Evolutionary conservation across 2,329 filamentous ascomycete species (phyloP).

Genomic region (Myriosclerotinia scirpicola): DNA sequence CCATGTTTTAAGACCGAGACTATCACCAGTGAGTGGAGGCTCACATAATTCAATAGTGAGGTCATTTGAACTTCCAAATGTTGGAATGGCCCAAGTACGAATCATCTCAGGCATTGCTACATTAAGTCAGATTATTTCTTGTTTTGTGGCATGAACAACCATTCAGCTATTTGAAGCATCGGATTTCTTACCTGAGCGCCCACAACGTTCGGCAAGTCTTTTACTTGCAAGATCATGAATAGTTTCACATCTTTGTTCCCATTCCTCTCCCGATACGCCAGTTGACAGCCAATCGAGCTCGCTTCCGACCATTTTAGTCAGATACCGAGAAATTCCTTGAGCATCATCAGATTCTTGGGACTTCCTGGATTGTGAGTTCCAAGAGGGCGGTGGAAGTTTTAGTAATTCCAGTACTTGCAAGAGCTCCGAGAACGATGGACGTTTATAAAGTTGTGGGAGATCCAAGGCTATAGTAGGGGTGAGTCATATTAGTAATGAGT

Average conservation of each 20-base stretch:
- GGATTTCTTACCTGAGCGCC: slow-evolving; percentile 59
- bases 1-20: slow-evolving; percentile 93
- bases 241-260: slow-evolving; percentile 56
- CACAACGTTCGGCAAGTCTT: slow-evolving; percentile 81
- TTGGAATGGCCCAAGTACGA: slow-evolving; percentile 59
- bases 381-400: slow-evolving; percentile 65
- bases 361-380: slow-evolving; percentile 48
- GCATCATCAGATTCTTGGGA: slow-evolving; percentile 45
- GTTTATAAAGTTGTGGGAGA: slow-evolving; percentile 80
- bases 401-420: slow-evolving; percentile 66
- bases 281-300: slow-evolving; percentile 62
- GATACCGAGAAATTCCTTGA: slow-evolving; percentile 61
- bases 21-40: slow-evolving; percentile 83
- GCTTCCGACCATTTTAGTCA: slow-evolving; percentile 68
- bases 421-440: slow-evolving; percentile 65
- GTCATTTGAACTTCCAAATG: slow-evolving; percentile 39
- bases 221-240: slow-evolving; percentile 79
- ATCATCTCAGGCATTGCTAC: slow-evolving; percentile 62
- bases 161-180: slow-evolving; percentile 6
- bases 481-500: neutral
- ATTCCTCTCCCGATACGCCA: slow-evolving; percentile 34
- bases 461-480: slow-evolving; percentile 57
- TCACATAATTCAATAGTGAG: slow-evolving; percentile 75
- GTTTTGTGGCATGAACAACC: neutral
- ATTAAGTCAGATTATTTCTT: neutral